Percentiles rank a stretch among this genome's conserved stretches.
phyloP scores from a whole-genome alignment of 179 eudicot genomes.

The Monotropa hypopitys region DNA sequence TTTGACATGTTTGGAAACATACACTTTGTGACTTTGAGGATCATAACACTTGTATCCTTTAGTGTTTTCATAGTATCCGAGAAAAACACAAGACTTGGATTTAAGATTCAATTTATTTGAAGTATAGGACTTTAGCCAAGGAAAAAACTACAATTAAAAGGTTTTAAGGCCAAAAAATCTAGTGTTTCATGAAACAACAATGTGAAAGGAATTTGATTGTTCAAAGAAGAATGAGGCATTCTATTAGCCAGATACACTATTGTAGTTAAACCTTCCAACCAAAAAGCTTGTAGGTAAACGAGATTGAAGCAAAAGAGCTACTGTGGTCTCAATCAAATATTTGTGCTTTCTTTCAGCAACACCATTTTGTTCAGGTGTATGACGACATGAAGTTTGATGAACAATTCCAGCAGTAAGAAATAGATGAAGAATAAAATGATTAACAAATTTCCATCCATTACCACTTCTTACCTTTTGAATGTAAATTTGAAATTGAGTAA shows the following conservation, averaged over 20 bases:
- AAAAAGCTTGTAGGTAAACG: too few species aligned
- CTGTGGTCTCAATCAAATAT: not conserved
- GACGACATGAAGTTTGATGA: not conserved
- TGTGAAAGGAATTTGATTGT: not conserved
- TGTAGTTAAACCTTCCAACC: not conserved
- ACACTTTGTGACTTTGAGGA: too few species aligned
- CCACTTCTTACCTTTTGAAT: not conserved
- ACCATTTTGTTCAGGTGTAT: not conserved
- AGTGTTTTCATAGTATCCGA: too few species aligned
- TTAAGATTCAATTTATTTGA: too few species aligned
- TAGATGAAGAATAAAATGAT: too few species aligned
- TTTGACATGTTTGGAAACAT: too few species aligned
- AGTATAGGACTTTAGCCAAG: not conserved
- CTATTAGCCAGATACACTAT: not conserved
- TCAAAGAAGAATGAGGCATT: not conserved
- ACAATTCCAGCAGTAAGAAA: not conserved
- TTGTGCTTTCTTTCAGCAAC: not conserved
- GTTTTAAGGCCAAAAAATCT: not conserved
- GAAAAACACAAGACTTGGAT: too few species aligned
- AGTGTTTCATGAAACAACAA: not conserved
- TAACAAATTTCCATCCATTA: not conserved
- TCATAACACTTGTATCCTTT: too few species aligned
- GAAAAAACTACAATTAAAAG: not conserved
- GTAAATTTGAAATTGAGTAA: not conserved
- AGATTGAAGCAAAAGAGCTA: not conserved